Conservation (phyloP, 148 eudicot genomes). For the Beta vulgaris region DNA sequence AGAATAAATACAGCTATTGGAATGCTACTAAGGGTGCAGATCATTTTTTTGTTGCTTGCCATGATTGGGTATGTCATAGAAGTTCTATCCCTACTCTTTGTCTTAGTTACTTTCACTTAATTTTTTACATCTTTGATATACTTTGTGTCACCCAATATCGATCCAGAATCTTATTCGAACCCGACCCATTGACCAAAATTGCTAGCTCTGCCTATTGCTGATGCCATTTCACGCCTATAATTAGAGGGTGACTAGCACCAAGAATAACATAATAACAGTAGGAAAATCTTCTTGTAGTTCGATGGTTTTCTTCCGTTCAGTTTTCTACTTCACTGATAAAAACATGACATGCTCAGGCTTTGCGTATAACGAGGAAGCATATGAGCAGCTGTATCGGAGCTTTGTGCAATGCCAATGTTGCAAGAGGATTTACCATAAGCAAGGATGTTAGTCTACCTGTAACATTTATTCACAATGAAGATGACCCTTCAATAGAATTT, state of each 20-base stretch:
- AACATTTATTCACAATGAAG: slow-evolving; percentile 53
- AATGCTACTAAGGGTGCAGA: slow-evolving; percentile 61
- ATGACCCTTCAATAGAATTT: slow-evolving; percentile 49
- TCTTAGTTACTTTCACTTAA: not conserved
- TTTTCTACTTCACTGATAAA: not conserved
- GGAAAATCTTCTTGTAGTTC: too few species aligned
- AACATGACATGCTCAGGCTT: slow-evolving; percentile 40
- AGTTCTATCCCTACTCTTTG: not conserved
- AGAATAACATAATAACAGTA: too few species aligned
- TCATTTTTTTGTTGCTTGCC: slow-evolving; percentile 84
- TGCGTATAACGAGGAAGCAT: slow-evolving; percentile 39
- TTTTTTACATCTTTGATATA: too few species aligned
- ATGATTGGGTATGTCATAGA: slow-evolving; percentile 71
- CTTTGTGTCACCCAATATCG: too few species aligned
- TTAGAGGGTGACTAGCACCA: too few species aligned
- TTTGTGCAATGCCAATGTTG: slow-evolving; percentile 70
- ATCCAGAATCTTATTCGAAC: too few species aligned
- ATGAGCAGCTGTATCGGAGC: slow-evolving; percentile 60
- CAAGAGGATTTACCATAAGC: slow-evolving; percentile 63
- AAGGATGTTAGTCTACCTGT: slow-evolving; percentile 70
- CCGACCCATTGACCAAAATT: too few species aligned
- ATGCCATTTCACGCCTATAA: too few species aligned
- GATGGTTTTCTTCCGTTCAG: not conserved
- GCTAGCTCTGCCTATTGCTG: too few species aligned
- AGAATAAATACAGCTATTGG: slow-evolving; percentile 59